A percentile compares a stretch with the other conserved stretches of the same genome.
phyloP scores from a whole-genome alignment of 768 basidiomycete genomes.

The Hemileccinum rubropunctum region DNA sequence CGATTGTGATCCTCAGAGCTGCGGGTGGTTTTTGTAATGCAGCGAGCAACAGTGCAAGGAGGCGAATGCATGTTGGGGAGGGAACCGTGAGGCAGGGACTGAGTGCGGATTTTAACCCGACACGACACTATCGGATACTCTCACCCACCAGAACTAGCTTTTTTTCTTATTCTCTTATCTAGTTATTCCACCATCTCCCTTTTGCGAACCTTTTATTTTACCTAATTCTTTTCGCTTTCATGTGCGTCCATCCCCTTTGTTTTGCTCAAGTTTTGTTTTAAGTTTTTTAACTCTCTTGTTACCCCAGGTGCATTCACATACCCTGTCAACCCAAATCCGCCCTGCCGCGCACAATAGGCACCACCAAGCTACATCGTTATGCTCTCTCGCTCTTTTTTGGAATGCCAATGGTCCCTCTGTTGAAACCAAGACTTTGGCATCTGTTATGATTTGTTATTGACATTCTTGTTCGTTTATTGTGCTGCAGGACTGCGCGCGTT shows the following conservation, averaged over 20 bases:
- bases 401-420: slow-evolving; percentile 4
- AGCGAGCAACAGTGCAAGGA: slow-evolving; percentile 3
- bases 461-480: slow-evolving; percentile 12
- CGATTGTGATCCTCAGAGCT: slow-evolving; percentile 51
- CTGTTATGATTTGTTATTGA: slow-evolving; percentile 26
- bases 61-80: slow-evolving; percentile 8
- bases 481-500: slow-evolving; percentile 11
- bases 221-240: slow-evolving; percentile 26
- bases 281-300: slow-evolving; percentile 17
- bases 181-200: slow-evolving; percentile 23
- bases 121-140: slow-evolving; percentile 21
- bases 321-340: slow-evolving; percentile 14
- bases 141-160: slow-evolving; percentile 17
- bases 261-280: slow-evolving; percentile 18
- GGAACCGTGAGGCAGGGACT: slow-evolving; percentile 12
- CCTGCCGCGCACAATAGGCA: slow-evolving; percentile 20
- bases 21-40: slow-evolving; percentile 4
- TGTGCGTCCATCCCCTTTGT: slow-evolving; percentile 18
- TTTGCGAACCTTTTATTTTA: slow-evolving; percentile 20
- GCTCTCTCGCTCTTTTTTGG: slow-evolving; percentile 25
- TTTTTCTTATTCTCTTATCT: slow-evolving; percentile 32
- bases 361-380: slow-evolving; percentile 24
- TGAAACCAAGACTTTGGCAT: slow-evolving; percentile 4
- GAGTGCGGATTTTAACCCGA: slow-evolving; percentile 14
- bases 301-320: slow-evolving; percentile 24